Evolutionary conservation across 1,284 basidiomycete species (phyloP), one percentile per base, ranked within the genome.

Genomic region (Pseudozyma thailandica): DNA sequence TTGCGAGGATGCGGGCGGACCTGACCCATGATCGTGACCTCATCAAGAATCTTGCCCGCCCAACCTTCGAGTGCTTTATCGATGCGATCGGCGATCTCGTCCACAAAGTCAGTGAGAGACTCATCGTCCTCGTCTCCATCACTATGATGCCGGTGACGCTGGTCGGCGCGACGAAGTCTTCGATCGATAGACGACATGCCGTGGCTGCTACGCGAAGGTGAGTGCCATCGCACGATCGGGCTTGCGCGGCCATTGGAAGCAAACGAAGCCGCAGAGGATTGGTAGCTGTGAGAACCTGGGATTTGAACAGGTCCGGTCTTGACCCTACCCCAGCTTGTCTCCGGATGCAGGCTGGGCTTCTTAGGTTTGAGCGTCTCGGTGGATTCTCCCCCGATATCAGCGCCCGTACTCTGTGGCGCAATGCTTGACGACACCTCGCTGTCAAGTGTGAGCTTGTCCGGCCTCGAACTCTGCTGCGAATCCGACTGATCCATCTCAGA

Each of bases 11-110:
- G 48, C 0, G 77, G 75, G 2, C 77, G 57, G 30, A 78, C 75
- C 43, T 79, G 77, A 16, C 77, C 77, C 71, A 77, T 75, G 56
- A 77, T 79, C 10, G 74, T 78, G 39, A 79, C 76, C 27, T 79
- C 76, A 25, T 79, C 76, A 20, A 79, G 51, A 23, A 79, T 79
- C 51, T 73, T 78, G 50, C 74, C 78, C 1, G 76, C 78, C 78
- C 78, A 79, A 15, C 72, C 78, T 37, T 79, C 78, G 20, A 79
- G 53, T 4, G 59, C 64, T 48, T 72, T 74, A 38, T 77, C 76
- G 12, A 76, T 38, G 2, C 78, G 64, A 13, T 75, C 68, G 12
- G 60, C 78, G 13, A 79, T 65, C 62, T 78, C 78, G 28, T 79
- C 78, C 35, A 79, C 68, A 43, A 78, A 65, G 50, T 79, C 76